phyloP scores from a whole-genome alignment of 495 filamentous ascomycete genomes.

The Staphylotrichum tortipilum region DNA sequence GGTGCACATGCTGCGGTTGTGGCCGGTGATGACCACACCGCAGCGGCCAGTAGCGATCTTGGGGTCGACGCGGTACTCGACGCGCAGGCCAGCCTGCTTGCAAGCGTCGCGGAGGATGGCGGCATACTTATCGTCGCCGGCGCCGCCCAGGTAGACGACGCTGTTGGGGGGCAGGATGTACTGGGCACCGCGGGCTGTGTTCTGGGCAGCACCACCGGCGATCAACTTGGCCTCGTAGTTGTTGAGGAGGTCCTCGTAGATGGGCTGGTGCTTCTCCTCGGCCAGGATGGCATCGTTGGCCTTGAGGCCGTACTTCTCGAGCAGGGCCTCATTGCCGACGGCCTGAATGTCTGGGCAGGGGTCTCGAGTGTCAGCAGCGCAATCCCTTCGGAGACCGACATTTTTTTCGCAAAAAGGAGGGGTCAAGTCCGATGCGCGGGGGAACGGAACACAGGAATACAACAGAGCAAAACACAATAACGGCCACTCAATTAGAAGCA shows the following conservation, averaged over 20 bases:
- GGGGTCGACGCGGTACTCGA: constrained; percentile 87
- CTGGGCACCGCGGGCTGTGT: constrained; percentile 94
- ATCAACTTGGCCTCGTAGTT: constrained; percentile 86
- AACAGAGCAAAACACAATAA: too few species aligned
- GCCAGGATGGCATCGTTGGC: constrained; percentile 96
- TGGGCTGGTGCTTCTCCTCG: constrained; percentile 73
- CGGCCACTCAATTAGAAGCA: constrained; percentile 10
- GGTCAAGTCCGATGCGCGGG: too few species aligned
- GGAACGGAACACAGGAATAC: too few species aligned
- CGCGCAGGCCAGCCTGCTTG: constrained; percentile 73
- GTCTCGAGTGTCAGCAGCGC: not conserved
- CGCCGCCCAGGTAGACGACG: constrained; percentile 85
- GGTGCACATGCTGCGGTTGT: constrained; percentile 88
- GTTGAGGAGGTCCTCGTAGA: constrained; percentile 88
- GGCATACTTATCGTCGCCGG: constrained; percentile 86
- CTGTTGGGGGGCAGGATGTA: constrained; percentile 85
- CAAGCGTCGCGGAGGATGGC: constrained; percentile 70
- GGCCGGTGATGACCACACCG: constrained; percentile 91
- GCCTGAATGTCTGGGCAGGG: constrained; percentile 76
- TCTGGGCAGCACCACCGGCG: constrained; percentile 94
- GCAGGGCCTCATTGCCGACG: constrained; percentile 66
- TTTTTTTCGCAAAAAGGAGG: not conserved
- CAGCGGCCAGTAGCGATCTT: constrained; percentile 80
- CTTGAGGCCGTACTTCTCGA: constrained; percentile 89
- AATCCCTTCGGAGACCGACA: not conserved